Percentiles rank a stretch among this genome's conserved stretches.
These are phyloP conservation scores for Phytophthora megakarya DNA, from an alignment of 352 stramenopile species.

Conservation along the genomic window DNA sequence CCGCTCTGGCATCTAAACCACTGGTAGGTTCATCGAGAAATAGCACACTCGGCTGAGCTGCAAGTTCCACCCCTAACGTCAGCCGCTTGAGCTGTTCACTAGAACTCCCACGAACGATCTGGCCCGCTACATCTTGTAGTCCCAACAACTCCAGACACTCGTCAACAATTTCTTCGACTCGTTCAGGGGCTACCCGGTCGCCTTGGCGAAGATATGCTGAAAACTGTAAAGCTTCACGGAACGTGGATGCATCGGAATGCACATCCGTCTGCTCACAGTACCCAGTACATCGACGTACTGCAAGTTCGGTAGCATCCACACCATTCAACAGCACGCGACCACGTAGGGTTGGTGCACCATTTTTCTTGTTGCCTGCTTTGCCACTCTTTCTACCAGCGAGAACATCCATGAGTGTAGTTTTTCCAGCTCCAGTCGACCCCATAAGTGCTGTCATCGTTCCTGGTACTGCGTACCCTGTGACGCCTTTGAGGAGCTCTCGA, in stretches of 20 bases:
- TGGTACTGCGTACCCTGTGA: constrained; percentile 78
- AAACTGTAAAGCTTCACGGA: constrained; percentile 90
- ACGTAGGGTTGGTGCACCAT: constrained; percentile 25
- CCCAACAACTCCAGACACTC: constrained; percentile 90
- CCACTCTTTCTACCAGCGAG: constrained; percentile 91
- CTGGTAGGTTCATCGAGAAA: constrained; percentile 69
- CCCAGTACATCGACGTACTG: constrained; percentile 50
- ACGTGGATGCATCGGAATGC: constrained; percentile 87
- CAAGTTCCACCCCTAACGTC: constrained; percentile 53
- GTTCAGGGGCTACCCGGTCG: constrained; percentile 28
- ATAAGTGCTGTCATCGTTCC: constrained; percentile 91
- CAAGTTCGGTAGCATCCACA: constrained; percentile 68
- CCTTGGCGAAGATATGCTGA: constrained; percentile 80
- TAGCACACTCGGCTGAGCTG: constrained; percentile 50
- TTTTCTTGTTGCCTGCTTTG: constrained; percentile 30
- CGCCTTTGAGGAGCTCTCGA: constrained; percentile 69
- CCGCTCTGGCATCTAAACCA: constrained; percentile 72
- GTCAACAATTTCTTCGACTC: constrained; percentile 46
- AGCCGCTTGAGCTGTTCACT: constrained; percentile 57
- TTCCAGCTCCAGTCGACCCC: constrained; percentile 81
- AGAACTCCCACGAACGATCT: constrained; percentile 46
- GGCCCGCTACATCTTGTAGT: constrained; percentile 54
- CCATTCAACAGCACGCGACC: constrained; percentile 87
- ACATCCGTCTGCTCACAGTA: constrained; percentile 90
- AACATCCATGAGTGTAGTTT: constrained; percentile 92